Conservation (phyloP, 179 eudicot genomes). For the Nepenthes alata region DNA sequence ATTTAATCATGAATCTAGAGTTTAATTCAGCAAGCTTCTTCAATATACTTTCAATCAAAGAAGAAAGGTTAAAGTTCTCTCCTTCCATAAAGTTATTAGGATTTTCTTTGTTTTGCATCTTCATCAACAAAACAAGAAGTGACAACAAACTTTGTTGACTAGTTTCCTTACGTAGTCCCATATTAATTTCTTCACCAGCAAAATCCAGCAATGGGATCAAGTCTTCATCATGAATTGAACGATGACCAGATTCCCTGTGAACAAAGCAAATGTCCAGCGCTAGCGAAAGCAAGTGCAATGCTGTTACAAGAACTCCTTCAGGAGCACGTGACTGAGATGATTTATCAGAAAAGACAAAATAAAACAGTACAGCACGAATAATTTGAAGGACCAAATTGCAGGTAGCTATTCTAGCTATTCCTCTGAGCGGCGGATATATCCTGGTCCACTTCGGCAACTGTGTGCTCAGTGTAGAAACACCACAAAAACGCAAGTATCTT, state of each 20-base stretch:
- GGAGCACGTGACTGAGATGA: conserved; percentile 68
- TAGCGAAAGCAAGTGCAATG: conserved; percentile 77
- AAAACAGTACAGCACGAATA: conserved; percentile 63
- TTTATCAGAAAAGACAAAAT: conserved; percentile 47
- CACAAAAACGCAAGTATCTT: conserved; percentile 70
- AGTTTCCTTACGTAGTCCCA: conserved; percentile 19
- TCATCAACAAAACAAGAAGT: conserved; percentile 73
- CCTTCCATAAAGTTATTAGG: conserved; percentile 35
- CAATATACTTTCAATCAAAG: conserved; percentile 50
- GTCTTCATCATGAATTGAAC: conserved; percentile 19
- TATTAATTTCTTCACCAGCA: conserved; percentile 53
- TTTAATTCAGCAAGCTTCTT: conserved; percentile 72
- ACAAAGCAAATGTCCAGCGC: conserved; percentile 58
- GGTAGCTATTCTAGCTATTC: conserved; percentile 69
- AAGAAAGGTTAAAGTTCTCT: conserved; percentile 52
- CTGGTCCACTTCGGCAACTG: conserved; percentile 88
- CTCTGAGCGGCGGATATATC: conserved; percentile 61
- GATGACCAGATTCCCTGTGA: conserved; percentile 36
- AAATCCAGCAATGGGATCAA: conserved; percentile 54
- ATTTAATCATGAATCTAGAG: conserved; percentile 46
- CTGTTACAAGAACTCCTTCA: conserved; percentile 64
- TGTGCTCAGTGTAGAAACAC: conserved; percentile 60
- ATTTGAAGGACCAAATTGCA: conserved; percentile 59
- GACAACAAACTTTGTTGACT: conserved; percentile 63
- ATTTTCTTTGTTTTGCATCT: conserved; percentile 47